phyloP scores from a whole-genome alignment of 1,284 basidiomycete genomes.

The Ustilago hordei region DNA sequence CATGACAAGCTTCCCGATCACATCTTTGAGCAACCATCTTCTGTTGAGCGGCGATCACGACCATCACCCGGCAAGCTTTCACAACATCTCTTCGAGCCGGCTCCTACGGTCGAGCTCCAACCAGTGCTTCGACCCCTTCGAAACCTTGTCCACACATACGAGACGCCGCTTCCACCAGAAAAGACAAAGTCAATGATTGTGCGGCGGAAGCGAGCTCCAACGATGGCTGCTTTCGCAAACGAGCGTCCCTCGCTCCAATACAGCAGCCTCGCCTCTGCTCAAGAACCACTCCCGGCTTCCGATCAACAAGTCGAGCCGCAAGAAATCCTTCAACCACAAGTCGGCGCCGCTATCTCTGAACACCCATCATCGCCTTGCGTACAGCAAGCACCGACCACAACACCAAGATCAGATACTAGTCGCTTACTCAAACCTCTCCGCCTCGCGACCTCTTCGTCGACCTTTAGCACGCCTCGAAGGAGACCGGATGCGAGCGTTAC shows the following conservation, averaged over 20 bases:
- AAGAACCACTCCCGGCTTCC: background rate
- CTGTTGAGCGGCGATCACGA: background rate
- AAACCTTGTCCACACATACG: background rate
- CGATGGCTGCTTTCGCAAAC: background rate
- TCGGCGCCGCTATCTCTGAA: background rate
- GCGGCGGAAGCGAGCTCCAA: background rate
- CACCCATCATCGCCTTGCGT: background rate
- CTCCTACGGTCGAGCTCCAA: background rate
- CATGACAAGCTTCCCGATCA: background rate
- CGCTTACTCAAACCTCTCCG: constrained; percentile 11
- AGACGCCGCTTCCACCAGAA: background rate
- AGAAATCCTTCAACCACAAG: background rate
- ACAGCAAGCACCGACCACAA: background rate
- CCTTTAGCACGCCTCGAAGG: constrained; percentile 1
- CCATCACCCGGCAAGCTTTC: background rate
- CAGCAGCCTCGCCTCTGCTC: background rate
- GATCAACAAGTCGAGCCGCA: background rate
- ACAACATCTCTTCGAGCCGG: background rate
- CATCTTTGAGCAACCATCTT: background rate
- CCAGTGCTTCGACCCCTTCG: background rate
- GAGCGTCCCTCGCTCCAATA: background rate
- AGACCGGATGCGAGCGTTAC: constrained; percentile 16
- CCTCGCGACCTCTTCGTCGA: constrained; percentile 1
- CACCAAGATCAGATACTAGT: background rate
- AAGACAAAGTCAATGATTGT: background rate